phyloP scores from a whole-genome alignment of 2,329 filamentous ascomycete species.

The Aspergillus bombycis region DNA sequence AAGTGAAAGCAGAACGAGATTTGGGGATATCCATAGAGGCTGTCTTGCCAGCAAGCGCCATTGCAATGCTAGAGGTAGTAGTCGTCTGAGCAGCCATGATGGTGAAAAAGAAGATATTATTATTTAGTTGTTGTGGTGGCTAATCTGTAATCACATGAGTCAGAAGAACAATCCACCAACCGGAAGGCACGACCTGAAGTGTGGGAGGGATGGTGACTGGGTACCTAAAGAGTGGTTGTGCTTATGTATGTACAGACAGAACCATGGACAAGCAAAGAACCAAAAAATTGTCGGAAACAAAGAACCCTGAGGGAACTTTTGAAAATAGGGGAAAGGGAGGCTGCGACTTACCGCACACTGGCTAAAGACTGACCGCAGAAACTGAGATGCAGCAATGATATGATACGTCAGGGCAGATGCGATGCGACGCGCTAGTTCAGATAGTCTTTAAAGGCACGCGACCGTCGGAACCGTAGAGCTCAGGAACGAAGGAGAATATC shows the following conservation, averaged over 20 bases:
- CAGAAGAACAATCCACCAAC: slow-evolving; percentile 21
- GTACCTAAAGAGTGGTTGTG: not conserved
- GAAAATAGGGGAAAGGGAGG: not conserved
- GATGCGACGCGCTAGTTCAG: slow-evolving; percentile 27
- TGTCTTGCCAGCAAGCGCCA: slow-evolving; percentile 55
- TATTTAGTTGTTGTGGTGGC: slow-evolving; percentile 19
- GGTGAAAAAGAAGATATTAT: slow-evolving; percentile 11
- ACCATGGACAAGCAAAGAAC: slow-evolving; percentile 10
- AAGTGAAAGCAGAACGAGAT: slow-evolving; percentile 39
- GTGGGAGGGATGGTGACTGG: slow-evolving; percentile 9
- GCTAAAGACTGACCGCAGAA: slow-evolving; percentile 8
- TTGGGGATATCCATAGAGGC: slow-evolving; percentile 54
- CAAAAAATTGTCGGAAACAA: not conserved
- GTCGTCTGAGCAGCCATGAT: slow-evolving; percentile 49
- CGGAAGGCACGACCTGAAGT: slow-evolving; percentile 8
- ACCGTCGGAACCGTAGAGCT: slow-evolving; percentile 10
- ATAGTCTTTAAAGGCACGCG: slow-evolving; percentile 20
- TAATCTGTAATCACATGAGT: slow-evolving; percentile 28
- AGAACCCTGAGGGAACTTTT: not conserved
- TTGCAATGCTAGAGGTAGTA: slow-evolving; percentile 50
- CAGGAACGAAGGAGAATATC: not conserved
- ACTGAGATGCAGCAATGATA: slow-evolving; percentile 21
- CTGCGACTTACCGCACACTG: slow-evolving; percentile 19
- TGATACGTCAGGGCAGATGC: slow-evolving; percentile 20
- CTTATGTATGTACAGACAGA: slow-evolving; percentile 4